These are phyloP conservation scores for Magnusiomyces paraingens DNA, from an alignment of 1,139 yeast genomes.

Conservation along the genomic window DNA sequence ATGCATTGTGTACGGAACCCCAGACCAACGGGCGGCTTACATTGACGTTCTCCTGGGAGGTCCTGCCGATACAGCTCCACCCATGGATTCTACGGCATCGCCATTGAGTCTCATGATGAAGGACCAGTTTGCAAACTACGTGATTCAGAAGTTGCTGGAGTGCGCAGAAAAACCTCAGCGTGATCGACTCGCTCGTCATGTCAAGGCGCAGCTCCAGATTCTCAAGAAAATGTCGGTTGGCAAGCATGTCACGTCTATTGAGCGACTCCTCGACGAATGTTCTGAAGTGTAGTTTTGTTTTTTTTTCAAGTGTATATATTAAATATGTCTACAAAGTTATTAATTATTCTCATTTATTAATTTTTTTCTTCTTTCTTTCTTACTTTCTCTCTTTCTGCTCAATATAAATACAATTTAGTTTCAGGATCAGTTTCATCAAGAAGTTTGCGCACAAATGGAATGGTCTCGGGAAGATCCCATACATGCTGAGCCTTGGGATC, in stretches of 20 bases:
- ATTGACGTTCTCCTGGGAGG: slow-evolving; percentile 52
- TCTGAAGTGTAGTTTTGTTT: too few species aligned
- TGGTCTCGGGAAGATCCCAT: slow-evolving; percentile 45
- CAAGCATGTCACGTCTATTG: slow-evolving; percentile 83
- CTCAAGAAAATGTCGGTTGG: slow-evolving; percentile 47
- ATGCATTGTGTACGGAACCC: slow-evolving; percentile 69
- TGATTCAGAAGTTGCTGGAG: slow-evolving; percentile 87
- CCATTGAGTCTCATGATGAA: slow-evolving; percentile 65
- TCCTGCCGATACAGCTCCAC: slow-evolving; percentile 28
- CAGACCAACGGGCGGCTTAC: slow-evolving; percentile 54
- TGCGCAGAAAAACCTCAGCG: slow-evolving; percentile 57
- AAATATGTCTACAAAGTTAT: too few species aligned
- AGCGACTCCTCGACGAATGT: slow-evolving; percentile 48
- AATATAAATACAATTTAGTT: too few species aligned
- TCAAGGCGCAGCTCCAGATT: slow-evolving; percentile 36
- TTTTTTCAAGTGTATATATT: too few species aligned
- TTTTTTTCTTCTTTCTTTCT: too few species aligned
- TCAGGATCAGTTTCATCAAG: background rate
- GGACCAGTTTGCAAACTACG: slow-evolving; percentile 96
- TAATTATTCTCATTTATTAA: too few species aligned
- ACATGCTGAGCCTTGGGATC: slow-evolving; percentile 58
- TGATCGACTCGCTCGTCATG: slow-evolving; percentile 33
- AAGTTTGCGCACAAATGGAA: slow-evolving; percentile 23
- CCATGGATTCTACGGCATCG: slow-evolving; percentile 22
- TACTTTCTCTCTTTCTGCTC: too few species aligned